phyloP scores from a whole-genome alignment of 2,329 filamentous ascomycete genomes.

The Phialophora verrucosa region DNA sequence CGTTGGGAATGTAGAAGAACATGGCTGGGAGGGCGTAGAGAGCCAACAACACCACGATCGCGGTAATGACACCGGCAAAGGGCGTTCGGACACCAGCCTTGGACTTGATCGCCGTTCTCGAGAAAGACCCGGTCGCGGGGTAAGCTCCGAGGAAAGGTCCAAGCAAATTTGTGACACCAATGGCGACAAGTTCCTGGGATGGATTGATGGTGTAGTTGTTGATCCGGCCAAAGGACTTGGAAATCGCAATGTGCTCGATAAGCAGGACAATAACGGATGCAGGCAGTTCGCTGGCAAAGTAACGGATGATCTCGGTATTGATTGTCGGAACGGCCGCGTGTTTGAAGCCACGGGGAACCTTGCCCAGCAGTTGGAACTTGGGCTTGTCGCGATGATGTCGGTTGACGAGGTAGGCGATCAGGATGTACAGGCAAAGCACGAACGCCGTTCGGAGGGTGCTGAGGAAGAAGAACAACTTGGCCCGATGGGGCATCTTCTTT shows the following conservation, averaged over 20 bases:
- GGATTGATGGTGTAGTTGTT: slow-evolving; percentile 97
- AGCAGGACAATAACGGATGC: slow-evolving; percentile 90
- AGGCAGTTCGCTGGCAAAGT: slow-evolving; percentile 75
- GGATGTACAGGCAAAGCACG: slow-evolving; percentile 87
- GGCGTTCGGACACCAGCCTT: slow-evolving; percentile 95
- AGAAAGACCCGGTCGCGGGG: slow-evolving; percentile 93
- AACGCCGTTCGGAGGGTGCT: slow-evolving; percentile 89
- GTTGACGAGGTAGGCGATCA: slow-evolving; percentile 88
- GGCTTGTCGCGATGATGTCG: slow-evolving; percentile 67
- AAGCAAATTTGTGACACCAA: slow-evolving; percentile 86
- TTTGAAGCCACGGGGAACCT: slow-evolving; percentile 84
- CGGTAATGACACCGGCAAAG: slow-evolving; percentile 87
- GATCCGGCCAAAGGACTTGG: slow-evolving; percentile 92
- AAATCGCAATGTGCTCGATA: slow-evolving; percentile 96
- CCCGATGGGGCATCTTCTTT: slow-evolving; percentile 69
- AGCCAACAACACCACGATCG: slow-evolving; percentile 80
- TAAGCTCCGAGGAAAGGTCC: slow-evolving; percentile 92
- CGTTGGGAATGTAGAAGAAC: slow-evolving; percentile 90
- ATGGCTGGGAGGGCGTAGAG: slow-evolving; percentile 86
- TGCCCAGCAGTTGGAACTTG: slow-evolving; percentile 74
- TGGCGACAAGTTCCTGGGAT: slow-evolving; percentile 93
- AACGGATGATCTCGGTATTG: slow-evolving; percentile 67
- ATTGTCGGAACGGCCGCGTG: slow-evolving; percentile 75
- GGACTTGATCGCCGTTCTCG: slow-evolving; percentile 93
- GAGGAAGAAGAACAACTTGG: slow-evolving; percentile 85